Evolutionary conservation across 2,329 filamentous ascomycete genomes (phyloP).

Genomic region (Cladosporium cucumerinum): DNA sequence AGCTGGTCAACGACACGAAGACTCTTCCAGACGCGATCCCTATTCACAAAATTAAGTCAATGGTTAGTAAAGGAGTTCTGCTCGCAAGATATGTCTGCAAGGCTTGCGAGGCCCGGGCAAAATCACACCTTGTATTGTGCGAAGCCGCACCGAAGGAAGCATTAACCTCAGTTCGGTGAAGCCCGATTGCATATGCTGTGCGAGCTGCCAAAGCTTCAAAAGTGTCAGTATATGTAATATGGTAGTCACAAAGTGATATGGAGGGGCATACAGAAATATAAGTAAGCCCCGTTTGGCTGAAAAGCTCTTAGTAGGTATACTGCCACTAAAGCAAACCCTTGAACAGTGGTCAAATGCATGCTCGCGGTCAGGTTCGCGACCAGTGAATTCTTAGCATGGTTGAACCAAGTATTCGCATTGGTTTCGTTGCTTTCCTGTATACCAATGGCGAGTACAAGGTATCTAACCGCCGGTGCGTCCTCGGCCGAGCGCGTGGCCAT

Average conservation of each 20-base stretch:
- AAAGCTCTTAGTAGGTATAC: slow-evolving; percentile 52
- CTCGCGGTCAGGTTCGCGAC: slow-evolving; percentile 48
- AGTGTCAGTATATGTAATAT: background rate
- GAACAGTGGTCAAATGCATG: slow-evolving; percentile 50
- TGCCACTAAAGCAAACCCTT: slow-evolving; percentile 51
- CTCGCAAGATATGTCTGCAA: background rate
- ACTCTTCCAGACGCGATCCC: slow-evolving; percentile 54
- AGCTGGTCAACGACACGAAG: slow-evolving; percentile 51
- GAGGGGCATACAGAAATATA: slow-evolving; percentile 44
- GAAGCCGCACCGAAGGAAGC: slow-evolving; percentile 46
- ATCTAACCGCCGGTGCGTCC: slow-evolving; percentile 47
- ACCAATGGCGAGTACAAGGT: slow-evolving; percentile 51
- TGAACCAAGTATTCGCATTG: slow-evolving; percentile 48
- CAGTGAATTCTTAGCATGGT: slow-evolving; percentile 44
- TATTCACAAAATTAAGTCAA: background rate
- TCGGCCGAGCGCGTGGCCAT: slow-evolving; percentile 31
- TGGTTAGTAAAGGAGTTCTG: background rate
- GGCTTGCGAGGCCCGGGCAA: background rate
- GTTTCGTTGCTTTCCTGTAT: slow-evolving; percentile 43
- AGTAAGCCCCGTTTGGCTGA: slow-evolving; percentile 52
- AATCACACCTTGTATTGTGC: slow-evolving; percentile 22
- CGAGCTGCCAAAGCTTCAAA: slow-evolving; percentile 43
- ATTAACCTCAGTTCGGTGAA: slow-evolving; percentile 52
- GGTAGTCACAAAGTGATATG: background rate
- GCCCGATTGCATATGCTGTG: slow-evolving; percentile 51